Evolutionary conservation across 1,139 yeast species (phyloP), one percentile per base, ranked within the genome.

Genomic region (Magnusiomyces tetraspermus): DNA sequence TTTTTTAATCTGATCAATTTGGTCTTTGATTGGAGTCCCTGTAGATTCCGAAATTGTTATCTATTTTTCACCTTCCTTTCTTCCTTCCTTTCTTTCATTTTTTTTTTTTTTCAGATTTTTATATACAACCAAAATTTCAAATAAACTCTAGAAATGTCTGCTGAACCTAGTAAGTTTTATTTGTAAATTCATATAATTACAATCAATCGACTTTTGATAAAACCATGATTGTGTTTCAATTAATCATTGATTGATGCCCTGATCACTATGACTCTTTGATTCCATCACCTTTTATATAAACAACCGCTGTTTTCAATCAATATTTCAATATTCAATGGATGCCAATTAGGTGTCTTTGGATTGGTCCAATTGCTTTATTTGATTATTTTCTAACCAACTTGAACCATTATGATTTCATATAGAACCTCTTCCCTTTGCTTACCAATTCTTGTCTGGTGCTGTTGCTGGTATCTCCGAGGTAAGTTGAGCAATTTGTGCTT

Each of bases 401-500:
- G n/a, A n/a, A n/a, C n/a, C n/a, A n/a, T n/a, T n/a, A n/a, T n/a
- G n/a, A 28, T 28, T 6, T 11, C 11, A 8, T 28, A 28, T 49
- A 53, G 56, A 53, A 43, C 56, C 85, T 17, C 71, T 90, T 62
- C 97, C 97, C 51, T 92, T 92, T 67, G 68, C 82, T 49, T 90
- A 89, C 76, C 97, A 92, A 71, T 92, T 92, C 67, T 75, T 81
- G 48, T 79, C 97, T 23, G 99, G 98, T 55, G 98, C 98, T 62
- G 78, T 90, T 65, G 99, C 99, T 58, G 98, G 99, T 60, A 89
- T 92, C 58, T 88, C 97, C 28, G 99, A 92, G 67, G 71, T 68
- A 49, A 43, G 69, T 55, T 28, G 22, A 11, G 24, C 21, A n/a
- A n/a, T n/a, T n/a, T n/a, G n/a, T n/a, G n/a, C n/a, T n/a, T n/a